Percentiles rank a stretch among this genome's conserved stretches.
Evolutionary conservation across 2,329 filamentous ascomycete genomes (phyloP).

Genomic region (Sporothrix curviconia): DNA sequence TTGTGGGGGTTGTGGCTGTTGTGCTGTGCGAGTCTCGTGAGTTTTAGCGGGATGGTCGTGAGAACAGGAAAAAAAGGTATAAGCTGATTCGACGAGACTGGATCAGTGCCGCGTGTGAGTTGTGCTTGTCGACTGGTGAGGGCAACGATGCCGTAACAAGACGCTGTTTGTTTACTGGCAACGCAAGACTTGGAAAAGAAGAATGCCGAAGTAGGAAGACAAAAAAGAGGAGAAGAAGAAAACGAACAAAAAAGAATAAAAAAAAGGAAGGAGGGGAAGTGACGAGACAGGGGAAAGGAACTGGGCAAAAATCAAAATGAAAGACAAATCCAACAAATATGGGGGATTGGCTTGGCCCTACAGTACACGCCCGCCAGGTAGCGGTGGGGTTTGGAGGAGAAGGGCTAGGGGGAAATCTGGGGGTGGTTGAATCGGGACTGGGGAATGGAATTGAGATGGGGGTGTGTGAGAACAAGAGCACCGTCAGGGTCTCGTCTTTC

Average conservation of each 20-base stretch:
- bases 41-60: no score
- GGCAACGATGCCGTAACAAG: neutral
- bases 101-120: neutral
- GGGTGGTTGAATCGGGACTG: neutral
- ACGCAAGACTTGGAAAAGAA: neutral
- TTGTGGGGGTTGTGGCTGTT: neutral
- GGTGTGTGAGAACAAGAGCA: neutral
- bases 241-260: no score
- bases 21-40: neutral
- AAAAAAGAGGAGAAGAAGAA: neutral
- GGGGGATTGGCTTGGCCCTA: no score
- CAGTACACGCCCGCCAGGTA: no score
- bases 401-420: no score
- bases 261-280: neutral
- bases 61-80: slow-evolving; percentile 1
- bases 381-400: no score
- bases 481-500: no score
- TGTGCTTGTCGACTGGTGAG: neutral
- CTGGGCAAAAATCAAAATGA: neutral
- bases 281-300: neutral
- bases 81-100: slow-evolving; percentile 3
- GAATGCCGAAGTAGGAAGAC: neutral
- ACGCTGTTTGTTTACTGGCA: neutral
- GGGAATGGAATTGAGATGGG: neutral
- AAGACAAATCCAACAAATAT: neutral